Conservation (phyloP, 2,329 filamentous ascomycete genomes). For the Trichoderma hamatum region DNA sequence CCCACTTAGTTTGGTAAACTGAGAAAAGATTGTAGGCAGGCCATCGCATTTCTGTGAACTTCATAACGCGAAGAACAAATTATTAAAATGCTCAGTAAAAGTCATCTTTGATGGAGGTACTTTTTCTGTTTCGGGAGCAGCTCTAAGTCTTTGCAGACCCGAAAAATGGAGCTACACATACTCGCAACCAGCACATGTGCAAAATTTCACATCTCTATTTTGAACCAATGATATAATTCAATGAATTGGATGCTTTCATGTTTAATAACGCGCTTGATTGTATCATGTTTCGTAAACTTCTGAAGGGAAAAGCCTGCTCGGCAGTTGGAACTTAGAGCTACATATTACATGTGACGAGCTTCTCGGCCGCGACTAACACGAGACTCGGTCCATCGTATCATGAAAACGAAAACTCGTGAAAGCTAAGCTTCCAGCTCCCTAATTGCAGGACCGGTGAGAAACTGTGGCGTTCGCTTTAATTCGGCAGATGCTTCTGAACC, state of each 20-base stretch:
- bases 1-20: neutral
- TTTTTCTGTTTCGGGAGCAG: too few relatives aligned
- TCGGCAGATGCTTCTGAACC: neutral
- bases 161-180: neutral
- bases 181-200: neutral
- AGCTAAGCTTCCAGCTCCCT: neutral
- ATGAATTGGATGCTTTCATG: too few relatives aligned
- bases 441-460: neutral
- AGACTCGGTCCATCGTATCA: too few relatives aligned
- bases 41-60: neutral
- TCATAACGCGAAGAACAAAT: neutral
- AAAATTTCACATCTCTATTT: too few relatives aligned
- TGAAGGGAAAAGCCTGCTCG: too few relatives aligned
- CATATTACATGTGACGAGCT: too few relatives aligned
- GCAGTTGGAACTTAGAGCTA: too few relatives aligned
- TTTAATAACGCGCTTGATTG: neutral
- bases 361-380: too few relatives aligned
- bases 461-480: neutral
- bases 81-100: neutral
- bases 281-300: too few relatives aligned
- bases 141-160: too few relatives aligned
- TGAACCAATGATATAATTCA: too few relatives aligned
- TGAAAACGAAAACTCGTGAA: too few relatives aligned
- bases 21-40: neutral
- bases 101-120: fast-evolving